Conservation (phyloP, 768 basidiomycete species). For the Tubosaeta brunneosetosa region DNA sequence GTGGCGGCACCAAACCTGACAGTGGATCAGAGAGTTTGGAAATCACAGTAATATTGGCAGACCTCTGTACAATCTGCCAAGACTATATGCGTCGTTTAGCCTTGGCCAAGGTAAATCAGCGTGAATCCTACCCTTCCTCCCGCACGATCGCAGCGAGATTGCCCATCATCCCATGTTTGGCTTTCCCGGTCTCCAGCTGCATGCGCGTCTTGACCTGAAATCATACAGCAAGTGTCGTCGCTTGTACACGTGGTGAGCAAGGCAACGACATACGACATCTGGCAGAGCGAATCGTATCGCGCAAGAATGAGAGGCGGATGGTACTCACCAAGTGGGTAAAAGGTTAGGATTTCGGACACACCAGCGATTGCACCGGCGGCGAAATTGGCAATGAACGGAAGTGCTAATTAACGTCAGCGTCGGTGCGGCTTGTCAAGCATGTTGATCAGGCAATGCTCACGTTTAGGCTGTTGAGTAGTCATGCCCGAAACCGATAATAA, state of each 20-base stretch:
- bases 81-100: conserved; percentile 36
- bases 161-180: conserved; percentile 70
- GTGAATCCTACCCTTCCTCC: conserved; percentile 74
- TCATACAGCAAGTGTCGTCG: conserved; percentile 5
- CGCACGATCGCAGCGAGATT: conserved; percentile 79
- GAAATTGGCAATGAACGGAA: conserved; percentile 87
- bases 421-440: not conserved
- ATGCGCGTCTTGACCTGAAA: conserved; percentile 93
- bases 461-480: conserved; percentile 32
- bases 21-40: not conserved
- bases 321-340: conserved; percentile 81
- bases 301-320: not conserved
- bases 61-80: conserved; percentile 87
- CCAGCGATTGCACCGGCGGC: conserved; percentile 96
- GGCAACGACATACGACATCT: conserved; percentile 75
- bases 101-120: not conserved
- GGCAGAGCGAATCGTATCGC: conserved; percentile 1
- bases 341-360: conserved; percentile 75
- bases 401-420: conserved; percentile 41
- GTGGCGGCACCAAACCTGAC: conserved; percentile 85
- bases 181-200: conserved; percentile 89
- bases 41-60: not conserved
- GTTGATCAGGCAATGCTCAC: conserved; percentile 10
- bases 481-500: conserved; percentile 7
- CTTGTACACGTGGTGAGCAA: not conserved